Percentiles rank a stretch among this genome's conserved stretches.
These are phyloP conservation scores for Vaucheria bursata DNA, from an alignment of 352 stramenopile species.

Conservation along the genomic window DNA sequence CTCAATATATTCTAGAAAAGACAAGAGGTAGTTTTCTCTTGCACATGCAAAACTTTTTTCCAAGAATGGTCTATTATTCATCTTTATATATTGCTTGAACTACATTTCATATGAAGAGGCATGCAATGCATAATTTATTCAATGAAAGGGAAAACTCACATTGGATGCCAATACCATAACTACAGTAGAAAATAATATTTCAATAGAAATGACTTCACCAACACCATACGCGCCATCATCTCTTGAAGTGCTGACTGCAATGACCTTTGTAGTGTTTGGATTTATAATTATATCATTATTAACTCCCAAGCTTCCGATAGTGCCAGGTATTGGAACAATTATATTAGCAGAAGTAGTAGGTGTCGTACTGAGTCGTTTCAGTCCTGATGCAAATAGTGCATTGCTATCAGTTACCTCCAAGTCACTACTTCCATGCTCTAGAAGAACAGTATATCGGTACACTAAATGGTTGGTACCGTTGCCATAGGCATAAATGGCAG, in stretches of 20 bases:
- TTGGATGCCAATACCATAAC: slow-evolving; percentile 20
- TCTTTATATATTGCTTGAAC: no score
- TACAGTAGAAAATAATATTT: neutral
- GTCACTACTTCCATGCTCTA: neutral
- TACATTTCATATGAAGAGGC: no score
- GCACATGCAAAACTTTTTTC: no score
- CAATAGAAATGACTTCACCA: neutral
- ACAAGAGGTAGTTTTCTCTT: no score
- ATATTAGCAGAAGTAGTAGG: neutral
- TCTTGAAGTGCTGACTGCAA: neutral
- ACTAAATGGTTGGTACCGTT: neutral
- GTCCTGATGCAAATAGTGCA: neutral
- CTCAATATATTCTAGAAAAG: no score
- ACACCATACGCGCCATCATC: slow-evolving; percentile 5
- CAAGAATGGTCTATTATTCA: no score
- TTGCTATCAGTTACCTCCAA: neutral
- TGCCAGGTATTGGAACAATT: neutral
- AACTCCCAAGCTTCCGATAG: neutral
- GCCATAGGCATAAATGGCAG: neutral
- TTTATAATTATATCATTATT: neutral
- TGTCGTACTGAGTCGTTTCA: neutral
- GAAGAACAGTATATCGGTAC: neutral
- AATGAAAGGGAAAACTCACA: slow-evolving; percentile 3
- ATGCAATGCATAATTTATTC: no score
- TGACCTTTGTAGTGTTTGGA: neutral